Evolutionary conservation across 306 rosid species (phyloP), one percentile per base, ranked within the genome.

Genomic region (Lathyrus aphaca): DNA sequence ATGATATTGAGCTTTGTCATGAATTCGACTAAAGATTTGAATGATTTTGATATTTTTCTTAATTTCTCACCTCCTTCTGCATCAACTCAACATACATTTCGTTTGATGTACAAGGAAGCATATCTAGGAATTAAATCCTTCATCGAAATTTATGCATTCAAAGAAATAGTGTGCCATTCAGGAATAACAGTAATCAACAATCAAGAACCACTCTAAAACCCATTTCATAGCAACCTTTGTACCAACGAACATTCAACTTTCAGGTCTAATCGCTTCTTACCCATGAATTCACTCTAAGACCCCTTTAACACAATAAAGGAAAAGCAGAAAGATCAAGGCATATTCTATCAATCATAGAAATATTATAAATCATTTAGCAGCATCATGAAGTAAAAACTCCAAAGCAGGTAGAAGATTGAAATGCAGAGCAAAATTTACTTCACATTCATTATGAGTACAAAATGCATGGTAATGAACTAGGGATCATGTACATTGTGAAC

Each of bases 361-460:
- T 21, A 55, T 19, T 80, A 38, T 19, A 72, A 53, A 32, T 50
- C 62, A 49, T 32, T 54, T 45, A 14, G 35, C 65, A 45, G 11
- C 35, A 54, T 44, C 66, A 18, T 37, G 12, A 61, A 11, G 38
- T 64, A 54, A 13, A 68, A 50, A 38, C 69, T 39, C 17, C 23
- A 80, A 43, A 65, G 58, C 18, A 54, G 21, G 44, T 54, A 45
- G 53, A 75, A 75, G 64, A 23, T 11, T 30, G 35, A 38, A 67
- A 16, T 39, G 32, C 58, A 74, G 39, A 69, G 35, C 74, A 66
- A 17, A 25, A 25, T 25, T 25, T 25, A 25, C 29, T 25, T 25
- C 29, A 25, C 29, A 25, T 25, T 25, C 27, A 35, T 35, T 18
- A 16, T 5, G 49, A 54, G 19, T 54, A 59, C 48, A 69, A 67